Percentiles rank a stretch among this genome's conserved stretches.
phyloP scores from a whole-genome alignment of 768 basidiomycete species.

The Strobilomyces confusus region DNA sequence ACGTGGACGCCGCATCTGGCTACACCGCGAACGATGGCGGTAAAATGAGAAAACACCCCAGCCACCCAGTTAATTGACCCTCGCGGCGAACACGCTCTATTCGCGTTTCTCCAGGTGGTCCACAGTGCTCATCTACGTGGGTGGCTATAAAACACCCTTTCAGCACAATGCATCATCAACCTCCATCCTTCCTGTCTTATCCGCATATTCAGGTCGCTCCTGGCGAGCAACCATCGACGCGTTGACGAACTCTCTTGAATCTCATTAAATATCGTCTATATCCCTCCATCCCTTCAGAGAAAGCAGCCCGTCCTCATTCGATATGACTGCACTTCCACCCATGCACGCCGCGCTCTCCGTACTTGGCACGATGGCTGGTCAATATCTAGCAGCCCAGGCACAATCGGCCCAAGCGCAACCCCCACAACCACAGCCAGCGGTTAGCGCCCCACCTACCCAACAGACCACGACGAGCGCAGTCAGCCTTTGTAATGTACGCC shows the following conservation, averaged over 20 bases:
- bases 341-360: slow-evolving; percentile 36
- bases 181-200: slow-evolving; percentile 48
- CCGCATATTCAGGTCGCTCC: slow-evolving; percentile 26
- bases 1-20: slow-evolving; percentile 7
- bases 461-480: slow-evolving; percentile 27
- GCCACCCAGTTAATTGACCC: slow-evolving; percentile 19
- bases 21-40: slow-evolving; percentile 11
- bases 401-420: slow-evolving; percentile 27
- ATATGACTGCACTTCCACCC: slow-evolving; percentile 31
- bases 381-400: slow-evolving; percentile 32
- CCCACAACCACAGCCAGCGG: slow-evolving; percentile 20
- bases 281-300: slow-evolving; percentile 4
- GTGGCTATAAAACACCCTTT: slow-evolving; percentile 26
- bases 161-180: slow-evolving; percentile 14
- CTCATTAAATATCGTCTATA: slow-evolving; percentile 7
- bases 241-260: background rate
- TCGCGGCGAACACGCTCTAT: slow-evolving; percentile 30
- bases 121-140: slow-evolving; percentile 8
- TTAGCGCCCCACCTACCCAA: slow-evolving; percentile 6
- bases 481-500: slow-evolving; percentile 50
- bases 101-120: slow-evolving; percentile 23
- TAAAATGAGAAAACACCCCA: slow-evolving; percentile 3
- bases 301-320: slow-evolving; percentile 12
- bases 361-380: slow-evolving; percentile 34
- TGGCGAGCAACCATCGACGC: slow-evolving; percentile 25